Percentiles rank a stretch among this genome's conserved stretches.
phyloP scores from a whole-genome alignment of 352 stramenopile genomes.

The Pythium dissimile region DNA sequence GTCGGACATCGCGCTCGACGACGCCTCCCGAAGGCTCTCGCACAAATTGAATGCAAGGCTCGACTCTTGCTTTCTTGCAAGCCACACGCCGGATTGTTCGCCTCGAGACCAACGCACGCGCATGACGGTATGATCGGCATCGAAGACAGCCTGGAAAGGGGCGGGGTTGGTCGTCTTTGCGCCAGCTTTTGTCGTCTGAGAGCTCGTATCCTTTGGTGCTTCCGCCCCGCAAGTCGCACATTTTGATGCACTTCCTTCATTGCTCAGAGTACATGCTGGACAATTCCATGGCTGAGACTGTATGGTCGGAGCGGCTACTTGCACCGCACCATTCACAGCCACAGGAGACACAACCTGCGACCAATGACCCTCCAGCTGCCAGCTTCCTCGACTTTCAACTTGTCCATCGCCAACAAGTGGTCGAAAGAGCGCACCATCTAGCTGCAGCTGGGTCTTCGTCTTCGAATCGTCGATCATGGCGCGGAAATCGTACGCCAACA shows the following conservation, averaged over 20 bases:
- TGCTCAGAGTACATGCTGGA: conserved; percentile 73
- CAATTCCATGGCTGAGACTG: conserved; percentile 55
- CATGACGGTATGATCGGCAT: conserved; percentile 66
- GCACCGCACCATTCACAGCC: not conserved
- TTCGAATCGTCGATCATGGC: conserved; percentile 51
- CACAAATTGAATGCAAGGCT: conserved; percentile 38
- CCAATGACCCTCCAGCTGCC: conserved; percentile 79
- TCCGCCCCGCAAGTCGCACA: conserved; percentile 73
- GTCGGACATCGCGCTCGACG: conserved; percentile 54
- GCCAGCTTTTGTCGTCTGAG: conserved; percentile 27
- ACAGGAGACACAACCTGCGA: conserved; percentile 43
- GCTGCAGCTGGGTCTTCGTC: conserved; percentile 42
- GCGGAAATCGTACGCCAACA: conserved; percentile 57
- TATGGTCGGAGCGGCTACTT: conserved; percentile 10
- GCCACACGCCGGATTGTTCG: conserved; percentile 78
- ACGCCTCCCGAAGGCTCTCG: conserved; percentile 25
- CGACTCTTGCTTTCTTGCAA: conserved; percentile 44
- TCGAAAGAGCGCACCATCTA: conserved; percentile 53
- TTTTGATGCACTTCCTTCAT: conserved; percentile 49
- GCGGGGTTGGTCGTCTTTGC: conserved; percentile 69
- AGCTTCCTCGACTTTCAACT: conserved; percentile 26
- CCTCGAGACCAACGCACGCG: conserved; percentile 76
- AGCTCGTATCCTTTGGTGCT: conserved; percentile 35
- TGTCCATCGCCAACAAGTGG: not conserved
- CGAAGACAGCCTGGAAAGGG: conserved; percentile 61